Percentiles rank a stretch among this genome's conserved stretches.
phyloP scores from a whole-genome alignment of 768 basidiomycete genomes.

The Panaeolus cyanescens region DNA sequence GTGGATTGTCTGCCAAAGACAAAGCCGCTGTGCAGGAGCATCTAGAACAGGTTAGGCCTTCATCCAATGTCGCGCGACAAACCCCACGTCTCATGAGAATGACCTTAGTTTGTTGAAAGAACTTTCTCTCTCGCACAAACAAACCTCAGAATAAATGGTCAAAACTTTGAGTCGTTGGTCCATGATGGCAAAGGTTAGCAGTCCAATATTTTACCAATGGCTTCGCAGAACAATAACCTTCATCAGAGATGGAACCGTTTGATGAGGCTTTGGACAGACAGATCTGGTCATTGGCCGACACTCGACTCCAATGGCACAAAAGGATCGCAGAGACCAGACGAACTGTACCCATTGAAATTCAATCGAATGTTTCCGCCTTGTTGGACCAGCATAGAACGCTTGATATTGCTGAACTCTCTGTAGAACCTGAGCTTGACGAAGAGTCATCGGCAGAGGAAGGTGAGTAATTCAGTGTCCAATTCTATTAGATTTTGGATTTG shows the following conservation, averaged over 20 bases:
- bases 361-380: conserved; percentile 31
- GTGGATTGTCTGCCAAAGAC: conserved; percentile 37
- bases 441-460: conserved; percentile 19
- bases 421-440: conserved; percentile 18
- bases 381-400: conserved; percentile 30
- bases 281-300: conserved; percentile 80
- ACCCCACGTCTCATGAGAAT: neutral
- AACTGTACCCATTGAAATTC: conserved; percentile 56
- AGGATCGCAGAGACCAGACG: conserved; percentile 70
- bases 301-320: conserved; percentile 73
- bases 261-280: conserved; percentile 84
- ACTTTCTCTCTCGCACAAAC: conserved; percentile 64
- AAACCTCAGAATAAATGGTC: conserved; percentile 82
- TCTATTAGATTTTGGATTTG: neutral
- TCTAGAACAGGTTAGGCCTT: conserved; percentile 57
- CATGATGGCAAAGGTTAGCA: conserved; percentile 53
- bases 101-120: conserved; percentile 56
- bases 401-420: conserved; percentile 21
- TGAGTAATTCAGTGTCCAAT: conserved; percentile 11
- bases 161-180: conserved; percentile 67
- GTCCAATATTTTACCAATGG: neutral
- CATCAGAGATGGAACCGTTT: conserved; percentile 71
- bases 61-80: no score
- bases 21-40: conserved; percentile 51
- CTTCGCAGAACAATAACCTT: neutral